Evolutionary conservation across 139 green algal genomes (phyloP), one percentile per base, ranked within the genome.

Genomic region (Micractinium sp.): DNA sequence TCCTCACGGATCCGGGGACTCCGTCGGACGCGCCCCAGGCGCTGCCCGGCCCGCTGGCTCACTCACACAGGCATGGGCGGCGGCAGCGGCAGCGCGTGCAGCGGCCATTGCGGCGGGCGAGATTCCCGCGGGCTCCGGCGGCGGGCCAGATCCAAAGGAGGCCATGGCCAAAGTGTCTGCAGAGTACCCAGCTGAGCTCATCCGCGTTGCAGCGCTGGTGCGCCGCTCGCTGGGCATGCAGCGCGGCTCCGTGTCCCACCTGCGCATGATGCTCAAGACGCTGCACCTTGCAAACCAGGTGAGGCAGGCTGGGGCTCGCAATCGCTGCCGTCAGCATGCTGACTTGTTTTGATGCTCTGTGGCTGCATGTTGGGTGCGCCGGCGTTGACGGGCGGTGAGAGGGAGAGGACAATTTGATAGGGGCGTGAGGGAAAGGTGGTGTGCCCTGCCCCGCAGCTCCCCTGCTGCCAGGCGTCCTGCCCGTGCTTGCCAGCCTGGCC

Each of bases 261-360:
- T 95, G 89, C 89, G 89, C 69, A 81, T 87, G 39, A 56, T 95
- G 56, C 86, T 95, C 29, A 89, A 89, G 29, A 92, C 91, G 22
- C 89, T 81, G 18, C 69, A 90, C 19, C 82, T 95, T 74, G 79
- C 82, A 25, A 90, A 89, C 12, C 85, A 92, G 87, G 81, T 85
- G 23, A 29, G 79, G 27, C 29, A 16, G 39, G n/a, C n/a, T n/a
- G 39, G 36, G 31, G 31, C n/a, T 22, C 3, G 15, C 15, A 9
- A 39, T 4, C 73, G n/a, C 31, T 19, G n/a, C n/a, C n/a, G n/a
- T n/a, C n/a, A n/a, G n/a, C n/a, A n/a, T n/a, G n/a, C n/a, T n/a
- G n/a, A n/a, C n/a, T n/a, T n/a, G n/a, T n/a, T n/a, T n/a, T n/a
- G n/a, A n/a, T n/a, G n/a, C n/a, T n/a, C n/a, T n/a, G n/a, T n/a